phyloP scores from a whole-genome alignment of 345 rosid genomes.

The Mallotus nudiflorus region DNA sequence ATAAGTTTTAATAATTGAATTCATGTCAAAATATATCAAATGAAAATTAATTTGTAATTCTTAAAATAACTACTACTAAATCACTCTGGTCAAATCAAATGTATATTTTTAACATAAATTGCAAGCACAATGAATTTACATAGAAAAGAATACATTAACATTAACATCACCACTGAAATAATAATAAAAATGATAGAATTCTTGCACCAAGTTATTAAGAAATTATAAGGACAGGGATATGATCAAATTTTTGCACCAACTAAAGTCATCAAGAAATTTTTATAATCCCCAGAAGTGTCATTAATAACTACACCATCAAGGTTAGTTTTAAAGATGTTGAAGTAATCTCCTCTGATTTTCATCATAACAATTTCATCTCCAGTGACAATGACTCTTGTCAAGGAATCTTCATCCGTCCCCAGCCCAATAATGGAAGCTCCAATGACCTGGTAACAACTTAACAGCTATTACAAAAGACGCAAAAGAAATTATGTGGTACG shows the following conservation, averaged over 20 bases:
- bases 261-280: conserved; percentile 62
- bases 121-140: too few species aligned
- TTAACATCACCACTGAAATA: too few species aligned
- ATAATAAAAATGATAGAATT: too few species aligned
- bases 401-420: conserved; percentile 87
- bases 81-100: too few species aligned
- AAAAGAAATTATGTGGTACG: neutral
- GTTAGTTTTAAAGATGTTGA: conserved; percentile 45
- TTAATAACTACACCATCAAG: conserved; percentile 64
- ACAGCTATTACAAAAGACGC: neutral
- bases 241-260: conserved; percentile 64
- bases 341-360: conserved; percentile 64
- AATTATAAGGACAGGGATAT: too few species aligned
- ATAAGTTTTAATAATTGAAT: too few species aligned
- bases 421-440: conserved; percentile 54
- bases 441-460: conserved; percentile 47
- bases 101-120: too few species aligned
- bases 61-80: too few species aligned
- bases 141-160: too few species aligned
- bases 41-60: too few species aligned
- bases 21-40: too few species aligned
- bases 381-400: conserved; percentile 69
- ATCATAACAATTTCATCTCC: conserved; percentile 80
- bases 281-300: conserved; percentile 80
- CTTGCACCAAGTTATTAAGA: too few species aligned